Percentiles rank a stretch among this genome's conserved stretches.
Conservation (phyloP, 2,329 filamentous ascomycete species). For the Escovopsis sp. region DNA sequence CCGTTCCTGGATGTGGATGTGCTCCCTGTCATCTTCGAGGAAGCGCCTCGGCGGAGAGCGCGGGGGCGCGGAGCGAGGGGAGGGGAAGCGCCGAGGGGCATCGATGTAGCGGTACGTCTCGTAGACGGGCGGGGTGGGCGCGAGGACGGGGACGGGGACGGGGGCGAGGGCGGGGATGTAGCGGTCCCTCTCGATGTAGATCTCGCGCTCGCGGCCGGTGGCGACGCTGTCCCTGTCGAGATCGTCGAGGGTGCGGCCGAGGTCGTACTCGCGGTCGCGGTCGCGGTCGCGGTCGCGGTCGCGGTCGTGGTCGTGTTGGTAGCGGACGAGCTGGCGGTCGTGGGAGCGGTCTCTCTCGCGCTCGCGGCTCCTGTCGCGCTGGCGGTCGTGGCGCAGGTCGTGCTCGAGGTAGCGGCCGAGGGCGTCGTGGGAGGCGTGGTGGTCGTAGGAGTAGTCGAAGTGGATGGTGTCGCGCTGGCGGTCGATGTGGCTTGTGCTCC, state of each 20-base stretch:
- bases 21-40: conserved; percentile 12
- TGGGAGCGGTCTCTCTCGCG: conserved; percentile 11
- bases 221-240: conserved; percentile 1
- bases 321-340: conserved; percentile 13
- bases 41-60: conserved; percentile 17
- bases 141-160: conserved; percentile 26
- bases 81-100: conserved; percentile 22
- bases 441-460: background rate
- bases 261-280: conserved; percentile 12
- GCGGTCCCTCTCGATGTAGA: conserved; percentile 37
- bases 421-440: background rate
- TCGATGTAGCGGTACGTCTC: conserved; percentile 40
- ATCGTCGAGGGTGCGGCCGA: too few species aligned
- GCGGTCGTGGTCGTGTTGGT: conserved; percentile 15
- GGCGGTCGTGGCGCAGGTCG: too few species aligned
- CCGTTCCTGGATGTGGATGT: conserved; percentile 10
- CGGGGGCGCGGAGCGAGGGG: background rate
- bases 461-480: conserved; percentile 5
- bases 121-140: conserved; percentile 23
- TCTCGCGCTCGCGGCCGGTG: conserved; percentile 18
- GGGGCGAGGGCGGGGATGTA: conserved; percentile 27
- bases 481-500: conserved; percentile 10
- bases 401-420: background rate
- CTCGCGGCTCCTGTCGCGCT: conserved; percentile 1
- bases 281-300: conserved; percentile 11